Conservation (phyloP, 106 monocot genomes). For the Dioscorea zingiberensis region DNA sequence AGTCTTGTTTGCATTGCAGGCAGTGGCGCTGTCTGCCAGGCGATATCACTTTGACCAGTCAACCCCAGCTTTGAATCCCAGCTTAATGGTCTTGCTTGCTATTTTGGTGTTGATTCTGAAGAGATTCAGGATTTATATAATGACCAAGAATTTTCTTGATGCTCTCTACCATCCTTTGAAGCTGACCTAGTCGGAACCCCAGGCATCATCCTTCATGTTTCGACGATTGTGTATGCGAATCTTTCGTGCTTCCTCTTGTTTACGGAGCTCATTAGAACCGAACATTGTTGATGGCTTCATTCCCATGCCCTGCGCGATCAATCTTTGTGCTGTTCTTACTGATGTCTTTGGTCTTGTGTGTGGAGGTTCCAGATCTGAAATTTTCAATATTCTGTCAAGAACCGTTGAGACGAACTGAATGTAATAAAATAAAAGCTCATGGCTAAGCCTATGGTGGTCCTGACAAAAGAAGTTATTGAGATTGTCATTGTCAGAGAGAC, state of each 20-base stretch:
- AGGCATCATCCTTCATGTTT: slow-evolving; percentile 65
- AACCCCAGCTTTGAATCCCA: too few relatives aligned
- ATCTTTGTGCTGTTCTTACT: slow-evolving; percentile 65
- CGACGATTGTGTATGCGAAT: slow-evolving; percentile 53
- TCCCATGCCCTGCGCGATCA: slow-evolving; percentile 90
- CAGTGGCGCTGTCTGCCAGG: too few relatives aligned
- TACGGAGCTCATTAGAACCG: slow-evolving; percentile 48
- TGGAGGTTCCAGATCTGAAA: slow-evolving; percentile 83
- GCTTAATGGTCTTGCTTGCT: too few relatives aligned
- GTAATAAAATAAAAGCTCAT: too few relatives aligned
- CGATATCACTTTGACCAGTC: too few relatives aligned
- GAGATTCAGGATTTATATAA: too few relatives aligned
- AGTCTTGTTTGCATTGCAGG: too few relatives aligned
- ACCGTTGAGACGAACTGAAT: slow-evolving; percentile 6
- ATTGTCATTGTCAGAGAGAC: too few relatives aligned
- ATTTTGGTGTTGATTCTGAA: too few relatives aligned
- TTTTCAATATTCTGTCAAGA: not conserved
- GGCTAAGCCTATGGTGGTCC: not conserved
- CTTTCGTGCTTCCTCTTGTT: slow-evolving; percentile 76
- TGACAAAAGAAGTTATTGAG: not conserved
- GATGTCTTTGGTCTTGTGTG: slow-evolving; percentile 80
- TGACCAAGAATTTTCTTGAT: too few relatives aligned
- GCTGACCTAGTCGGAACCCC: slow-evolving; percentile 52
- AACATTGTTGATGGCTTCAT: slow-evolving; percentile 30
- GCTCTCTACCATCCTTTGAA: too few relatives aligned